phyloP scores from a whole-genome alignment of 345 rosid species.

The Hirschfeldia incana region DNA sequence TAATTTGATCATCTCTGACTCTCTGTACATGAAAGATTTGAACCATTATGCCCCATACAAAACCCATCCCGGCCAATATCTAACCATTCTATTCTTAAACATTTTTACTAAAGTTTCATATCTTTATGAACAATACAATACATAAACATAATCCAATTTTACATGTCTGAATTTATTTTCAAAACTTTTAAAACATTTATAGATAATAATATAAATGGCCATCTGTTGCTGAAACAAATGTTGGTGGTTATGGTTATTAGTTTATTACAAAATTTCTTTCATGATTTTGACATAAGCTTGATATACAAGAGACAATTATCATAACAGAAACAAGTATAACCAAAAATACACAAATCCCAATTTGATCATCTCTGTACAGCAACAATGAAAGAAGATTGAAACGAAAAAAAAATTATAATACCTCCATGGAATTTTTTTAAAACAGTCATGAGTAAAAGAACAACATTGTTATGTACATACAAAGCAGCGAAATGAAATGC shows the following conservation, averaged over 20 bases:
- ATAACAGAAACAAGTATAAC: background rate
- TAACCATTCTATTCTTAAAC: background rate
- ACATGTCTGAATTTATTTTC: no score
- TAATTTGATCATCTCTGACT: slow-evolving; percentile 2
- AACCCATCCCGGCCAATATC: slow-evolving; percentile 5
- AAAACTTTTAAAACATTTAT: no score
- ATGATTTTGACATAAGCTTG: background rate
- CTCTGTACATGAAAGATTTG: background rate
- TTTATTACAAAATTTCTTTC: no score
- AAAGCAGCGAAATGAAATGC: slow-evolving; percentile 25
- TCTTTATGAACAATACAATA: no score
- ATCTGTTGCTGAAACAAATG: no score
- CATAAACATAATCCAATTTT: no score
- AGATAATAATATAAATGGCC: no score
- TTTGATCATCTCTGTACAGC: slow-evolving; percentile 10
- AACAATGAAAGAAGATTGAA: slow-evolving; percentile 4
- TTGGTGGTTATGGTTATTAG: no score
- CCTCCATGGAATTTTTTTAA: slow-evolving; percentile 3
- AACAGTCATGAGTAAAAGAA: slow-evolving; percentile 27
- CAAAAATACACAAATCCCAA: background rate
- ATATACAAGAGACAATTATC: background rate
- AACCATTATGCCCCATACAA: slow-evolving; percentile 20
- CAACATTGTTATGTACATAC: slow-evolving; percentile 36
- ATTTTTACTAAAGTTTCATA: no score
- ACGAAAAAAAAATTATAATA: background rate